These are phyloP conservation scores for Penicillium sp. DNA, from an alignment of 2,329 filamentous ascomycete genomes.

Conservation along the genomic window DNA sequence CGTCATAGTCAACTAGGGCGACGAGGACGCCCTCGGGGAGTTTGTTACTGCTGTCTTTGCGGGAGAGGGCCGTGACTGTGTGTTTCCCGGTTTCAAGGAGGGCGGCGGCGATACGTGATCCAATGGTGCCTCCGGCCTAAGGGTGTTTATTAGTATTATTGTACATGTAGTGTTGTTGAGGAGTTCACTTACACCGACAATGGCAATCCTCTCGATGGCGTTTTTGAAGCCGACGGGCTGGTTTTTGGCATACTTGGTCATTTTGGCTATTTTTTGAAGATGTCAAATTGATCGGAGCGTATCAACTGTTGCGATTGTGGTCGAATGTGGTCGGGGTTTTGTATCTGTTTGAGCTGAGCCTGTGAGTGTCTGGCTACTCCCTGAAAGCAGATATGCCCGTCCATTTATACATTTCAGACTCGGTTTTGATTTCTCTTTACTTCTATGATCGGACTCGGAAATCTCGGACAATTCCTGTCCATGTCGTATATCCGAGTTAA, in stretches of 20 bases:
- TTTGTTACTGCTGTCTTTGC: conserved; percentile 41
- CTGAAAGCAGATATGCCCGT: conserved; percentile 9
- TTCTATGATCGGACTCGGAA: background rate
- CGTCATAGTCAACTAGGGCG: conserved; percentile 50
- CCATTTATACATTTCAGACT: conserved; percentile 18
- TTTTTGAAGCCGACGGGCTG: conserved; percentile 30
- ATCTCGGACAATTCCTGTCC: no score
- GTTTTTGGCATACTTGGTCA: conserved; percentile 26
- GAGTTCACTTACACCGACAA: conserved; percentile 36
- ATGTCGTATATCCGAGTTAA: background rate
- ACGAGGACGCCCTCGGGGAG: conserved; percentile 48
- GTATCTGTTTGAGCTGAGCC: background rate
- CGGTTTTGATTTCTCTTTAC: conserved; percentile 3
- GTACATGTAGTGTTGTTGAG: background rate
- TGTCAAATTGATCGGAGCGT: background rate
- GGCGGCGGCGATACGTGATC: conserved; percentile 25
- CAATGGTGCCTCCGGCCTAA: conserved; percentile 39
- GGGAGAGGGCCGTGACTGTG: conserved; percentile 52
- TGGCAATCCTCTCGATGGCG: conserved; percentile 38
- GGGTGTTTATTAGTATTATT: conserved; percentile 10
- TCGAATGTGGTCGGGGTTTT: background rate
- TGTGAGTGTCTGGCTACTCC: background rate
- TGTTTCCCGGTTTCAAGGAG: conserved; percentile 52
- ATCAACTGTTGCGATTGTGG: conserved; percentile 6
- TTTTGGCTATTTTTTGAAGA: conserved; percentile 5